Conservation (phyloP, 2,329 filamentous ascomycete genomes). For the Colletotrichum sp. region DNA sequence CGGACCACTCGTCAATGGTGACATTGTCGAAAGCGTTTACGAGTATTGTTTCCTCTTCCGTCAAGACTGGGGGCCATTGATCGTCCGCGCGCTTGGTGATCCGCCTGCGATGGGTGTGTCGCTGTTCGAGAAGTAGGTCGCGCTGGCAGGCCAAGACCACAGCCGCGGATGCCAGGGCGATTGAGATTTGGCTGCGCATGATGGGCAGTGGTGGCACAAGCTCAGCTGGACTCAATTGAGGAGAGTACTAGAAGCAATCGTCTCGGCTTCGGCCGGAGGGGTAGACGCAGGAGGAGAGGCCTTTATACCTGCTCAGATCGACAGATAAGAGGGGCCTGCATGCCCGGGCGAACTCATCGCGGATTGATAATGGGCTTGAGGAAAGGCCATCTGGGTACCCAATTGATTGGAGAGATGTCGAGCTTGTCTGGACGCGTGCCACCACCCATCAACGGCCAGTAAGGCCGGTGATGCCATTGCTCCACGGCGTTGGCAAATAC, state of each 20-base stretch:
- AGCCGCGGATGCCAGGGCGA: constrained; percentile 24
- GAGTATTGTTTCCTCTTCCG: constrained; percentile 35
- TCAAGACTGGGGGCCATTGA: constrained; percentile 38
- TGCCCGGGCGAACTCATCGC: neutral
- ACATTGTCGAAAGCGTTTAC: constrained; percentile 42
- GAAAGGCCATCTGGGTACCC: neutral
- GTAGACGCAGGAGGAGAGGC: neutral
- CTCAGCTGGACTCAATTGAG: neutral
- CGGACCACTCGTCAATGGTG: constrained; percentile 40
- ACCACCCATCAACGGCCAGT: neutral
- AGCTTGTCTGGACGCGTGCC: neutral
- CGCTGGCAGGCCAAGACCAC: constrained; percentile 33
- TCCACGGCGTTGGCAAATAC: neutral
- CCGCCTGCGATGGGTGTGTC: constrained; percentile 36
- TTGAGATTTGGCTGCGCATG: constrained; percentile 6
- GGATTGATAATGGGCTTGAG: neutral
- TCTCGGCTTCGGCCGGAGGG: too few species aligned
- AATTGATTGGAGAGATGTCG: neutral
- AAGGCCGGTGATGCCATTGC: constrained; percentile 3
- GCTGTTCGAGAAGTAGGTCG: constrained; percentile 29
- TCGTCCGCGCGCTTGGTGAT: constrained; percentile 34
- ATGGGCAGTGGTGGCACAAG: neutral
- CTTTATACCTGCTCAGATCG: neutral
- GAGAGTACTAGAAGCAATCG: neutral
- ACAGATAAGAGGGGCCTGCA: neutral